Base-by-base conservation (phyloP, 495 filamentous ascomycete species). In the Aspergillus campestris region DNA sequence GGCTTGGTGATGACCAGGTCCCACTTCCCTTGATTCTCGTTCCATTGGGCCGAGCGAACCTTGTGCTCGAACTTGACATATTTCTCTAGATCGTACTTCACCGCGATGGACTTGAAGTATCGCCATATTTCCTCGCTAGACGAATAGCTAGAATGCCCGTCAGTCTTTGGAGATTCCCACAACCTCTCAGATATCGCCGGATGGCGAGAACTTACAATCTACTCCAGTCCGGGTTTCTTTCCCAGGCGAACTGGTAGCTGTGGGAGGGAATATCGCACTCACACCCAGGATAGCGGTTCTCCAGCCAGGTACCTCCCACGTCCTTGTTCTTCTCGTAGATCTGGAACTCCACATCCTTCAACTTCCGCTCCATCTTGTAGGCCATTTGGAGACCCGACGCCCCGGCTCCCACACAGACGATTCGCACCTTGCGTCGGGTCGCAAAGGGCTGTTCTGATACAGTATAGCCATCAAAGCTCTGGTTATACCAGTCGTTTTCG, bases 271-370 rank as follows among this genome's bases (percentile, higher is more conserved):
- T 45, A 44, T 64, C 62, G 42, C 71, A 75, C 5, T 64, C 66
- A 10, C 76, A 72, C 31, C 79, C 79, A 0, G 78, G 75, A 58
- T 84, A 83, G 40, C 64, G 62, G 42, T 83, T 82, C 59, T 80
- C 79, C 35, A 70, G 77, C 80, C 80, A 85, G 0, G 70, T 74
- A 0, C 70, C 70, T 0, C 63, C 67, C 27, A 74, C 53, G 34
- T 67, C 63, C 24, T 47, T 30, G 44, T 72, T 74, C 57, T 72
- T 74, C 48, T 74, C 70, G 45, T 72, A 74, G 31, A 62, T 56
- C 6, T 50, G 48, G 29, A 69, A 56, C 0, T 62, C 55, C n/a
- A 70, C 13, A 42, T 71, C 56, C 15, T 59, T 35, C 45, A 66
- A 49, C 45, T 60, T 40, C 34, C 58, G 56, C 32, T 69, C 60